Evolutionary conservation across 2,329 filamentous ascomycete genomes (phyloP).

Genomic region (Scedosporium minutisporum): DNA sequence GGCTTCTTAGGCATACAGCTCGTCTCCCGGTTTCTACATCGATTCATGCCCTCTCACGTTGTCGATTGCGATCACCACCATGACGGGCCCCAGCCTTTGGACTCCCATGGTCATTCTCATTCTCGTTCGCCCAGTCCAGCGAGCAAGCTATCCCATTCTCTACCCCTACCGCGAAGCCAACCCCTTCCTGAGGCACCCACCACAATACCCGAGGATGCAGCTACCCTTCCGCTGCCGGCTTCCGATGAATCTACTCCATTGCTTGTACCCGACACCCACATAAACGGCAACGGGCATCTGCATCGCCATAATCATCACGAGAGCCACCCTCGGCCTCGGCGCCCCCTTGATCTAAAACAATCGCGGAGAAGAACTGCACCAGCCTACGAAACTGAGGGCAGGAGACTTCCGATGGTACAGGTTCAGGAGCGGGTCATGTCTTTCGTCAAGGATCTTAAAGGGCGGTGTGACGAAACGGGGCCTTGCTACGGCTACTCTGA

Average conservation of each 20-base stretch:
- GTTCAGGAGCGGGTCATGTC: constrained; percentile 50
- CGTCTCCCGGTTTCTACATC: constrained; percentile 62
- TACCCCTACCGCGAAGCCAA: not conserved
- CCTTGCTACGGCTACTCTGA: constrained; percentile 57
- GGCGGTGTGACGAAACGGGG: constrained; percentile 50
- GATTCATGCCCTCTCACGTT: constrained; percentile 66
- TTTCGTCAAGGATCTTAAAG: constrained; percentile 55
- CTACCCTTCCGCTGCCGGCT: constrained; percentile 14
- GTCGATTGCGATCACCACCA: constrained; percentile 74
- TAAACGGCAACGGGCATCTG: constrained; percentile 11
- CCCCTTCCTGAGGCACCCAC: not conserved
- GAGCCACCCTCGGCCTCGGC: not conserved
- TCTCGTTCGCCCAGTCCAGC: constrained; percentile 11
- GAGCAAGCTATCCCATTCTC: constrained; percentile 16
- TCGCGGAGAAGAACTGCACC: not conserved
- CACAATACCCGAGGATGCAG: constrained; percentile 7
- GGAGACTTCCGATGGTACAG: constrained; percentile 42
- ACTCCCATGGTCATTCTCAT: constrained; percentile 4
- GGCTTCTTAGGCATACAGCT: constrained; percentile 70
- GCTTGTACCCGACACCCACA: constrained; percentile 17
- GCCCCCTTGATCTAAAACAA: not conserved
- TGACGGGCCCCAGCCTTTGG: constrained; percentile 32
- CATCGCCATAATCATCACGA: not conserved
- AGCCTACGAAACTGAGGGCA: constrained; percentile 5
- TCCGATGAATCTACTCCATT: constrained; percentile 40